Evolutionary conservation across 2,329 filamentous ascomycete species (phyloP).

Genomic region (Dryadomyces sulphureus): DNA sequence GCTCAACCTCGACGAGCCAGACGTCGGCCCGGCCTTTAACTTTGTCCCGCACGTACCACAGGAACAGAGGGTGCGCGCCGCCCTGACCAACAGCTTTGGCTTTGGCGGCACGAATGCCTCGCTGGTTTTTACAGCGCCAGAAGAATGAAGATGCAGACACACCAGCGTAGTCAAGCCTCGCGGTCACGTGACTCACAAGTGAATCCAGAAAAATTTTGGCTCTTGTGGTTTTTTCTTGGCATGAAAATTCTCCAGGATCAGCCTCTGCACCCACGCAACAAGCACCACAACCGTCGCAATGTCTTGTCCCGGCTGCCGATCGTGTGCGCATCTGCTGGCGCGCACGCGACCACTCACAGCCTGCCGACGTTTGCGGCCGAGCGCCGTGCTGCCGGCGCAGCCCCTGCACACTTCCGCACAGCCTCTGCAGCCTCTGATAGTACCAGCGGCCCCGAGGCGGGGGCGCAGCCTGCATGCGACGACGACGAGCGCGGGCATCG

Average conservation of each 20-base stretch:
- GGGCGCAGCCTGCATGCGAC: constrained; percentile 6
- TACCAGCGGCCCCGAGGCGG: too few relatives aligned
- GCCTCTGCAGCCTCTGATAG: too few relatives aligned
- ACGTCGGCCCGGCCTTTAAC: constrained; percentile 63
- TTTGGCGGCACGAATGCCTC: constrained; percentile 95
- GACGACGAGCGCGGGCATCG: constrained; percentile 2
- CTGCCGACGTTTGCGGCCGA: too few relatives aligned
- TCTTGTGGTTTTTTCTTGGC: not conserved
- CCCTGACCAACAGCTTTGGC: constrained; percentile 89
- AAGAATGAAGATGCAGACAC: not conserved
- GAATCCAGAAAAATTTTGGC: not conserved
- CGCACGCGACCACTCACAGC: not conserved
- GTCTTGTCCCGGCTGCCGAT: constrained; percentile 34
- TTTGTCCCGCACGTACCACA: constrained; percentile 66
- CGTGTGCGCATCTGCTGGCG: constrained; percentile 24
- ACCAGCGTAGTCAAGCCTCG: too few relatives aligned
- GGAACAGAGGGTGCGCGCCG: constrained; percentile 53
- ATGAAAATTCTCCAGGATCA: not conserved
- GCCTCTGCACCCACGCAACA: not conserved
- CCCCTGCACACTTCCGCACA: too few relatives aligned
- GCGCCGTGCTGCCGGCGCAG: too few relatives aligned
- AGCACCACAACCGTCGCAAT: constrained; percentile 15
- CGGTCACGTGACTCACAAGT: not conserved
- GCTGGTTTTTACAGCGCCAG: constrained; percentile 49
- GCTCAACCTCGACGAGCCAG: constrained; percentile 58